Evolutionary conservation across 2,329 filamentous ascomycete species (phyloP).

Genomic region (Fusarium camptoceras): DNA sequence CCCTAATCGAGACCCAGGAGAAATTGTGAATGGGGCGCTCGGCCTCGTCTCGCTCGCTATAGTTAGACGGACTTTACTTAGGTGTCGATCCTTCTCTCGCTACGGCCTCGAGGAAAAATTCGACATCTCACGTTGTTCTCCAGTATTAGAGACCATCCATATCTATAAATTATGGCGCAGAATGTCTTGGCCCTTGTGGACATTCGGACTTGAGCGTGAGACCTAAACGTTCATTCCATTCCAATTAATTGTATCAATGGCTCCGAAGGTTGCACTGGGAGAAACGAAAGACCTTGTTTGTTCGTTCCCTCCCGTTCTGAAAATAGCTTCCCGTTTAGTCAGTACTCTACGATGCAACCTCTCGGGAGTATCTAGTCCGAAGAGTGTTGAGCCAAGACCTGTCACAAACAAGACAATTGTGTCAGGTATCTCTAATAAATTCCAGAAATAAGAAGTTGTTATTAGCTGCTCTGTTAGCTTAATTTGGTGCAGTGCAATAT

Average conservation of each 20-base stretch:
- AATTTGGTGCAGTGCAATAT: neutral
- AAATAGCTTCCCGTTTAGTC: neutral
- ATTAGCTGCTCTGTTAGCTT: neutral
- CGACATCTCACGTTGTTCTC: slow-evolving; percentile 12
- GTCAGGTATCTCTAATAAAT: neutral
- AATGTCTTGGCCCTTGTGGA: slow-evolving; percentile 17
- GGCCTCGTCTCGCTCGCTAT: slow-evolving; percentile 22
- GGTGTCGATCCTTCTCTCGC: slow-evolving; percentile 42
- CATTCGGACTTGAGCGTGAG: slow-evolving; percentile 4
- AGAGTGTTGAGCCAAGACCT: neutral
- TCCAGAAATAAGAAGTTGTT: neutral
- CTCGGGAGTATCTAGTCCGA: neutral
- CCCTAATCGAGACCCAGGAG: neutral
- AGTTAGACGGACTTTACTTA: neutral
- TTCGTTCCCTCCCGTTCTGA: neutral
- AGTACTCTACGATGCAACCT: neutral
- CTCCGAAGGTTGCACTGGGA: neutral
- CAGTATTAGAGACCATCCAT: neutral
- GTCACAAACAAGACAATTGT: neutral
- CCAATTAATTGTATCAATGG: neutral
- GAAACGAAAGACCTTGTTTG: slow-evolving; percentile 5
- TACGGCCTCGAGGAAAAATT: slow-evolving; percentile 18
- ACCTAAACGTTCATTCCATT: slow-evolving; percentile 7
- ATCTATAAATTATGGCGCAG: slow-evolving; percentile 7
- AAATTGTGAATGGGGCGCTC: slow-evolving; percentile 9